Evolutionary conservation across 1,284 basidiomycete genomes (phyloP).

Genomic region (Ustilago esculenta): DNA sequence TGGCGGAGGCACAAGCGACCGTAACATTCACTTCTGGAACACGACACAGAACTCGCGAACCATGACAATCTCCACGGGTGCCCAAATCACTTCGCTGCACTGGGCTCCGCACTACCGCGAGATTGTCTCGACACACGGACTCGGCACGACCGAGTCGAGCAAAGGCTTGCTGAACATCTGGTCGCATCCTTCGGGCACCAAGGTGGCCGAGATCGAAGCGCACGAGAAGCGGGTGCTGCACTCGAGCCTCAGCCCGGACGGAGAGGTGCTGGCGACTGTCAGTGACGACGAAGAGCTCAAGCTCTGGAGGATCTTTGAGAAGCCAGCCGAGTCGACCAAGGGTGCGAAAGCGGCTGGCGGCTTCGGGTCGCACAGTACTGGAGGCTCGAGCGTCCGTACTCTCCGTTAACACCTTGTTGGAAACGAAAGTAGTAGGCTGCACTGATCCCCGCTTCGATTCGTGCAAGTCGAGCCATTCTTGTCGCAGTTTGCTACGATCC

Average conservation of each 20-base stretch:
- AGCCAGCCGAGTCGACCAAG: slow-evolving; percentile 47
- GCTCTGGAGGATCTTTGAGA: slow-evolving; percentile 66
- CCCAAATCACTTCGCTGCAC: slow-evolving; percentile 90
- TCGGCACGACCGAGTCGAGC: slow-evolving; percentile 52
- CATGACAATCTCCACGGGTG: slow-evolving; percentile 66
- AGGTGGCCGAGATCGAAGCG: slow-evolving; percentile 62
- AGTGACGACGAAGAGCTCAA: slow-evolving; percentile 65
- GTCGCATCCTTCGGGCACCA: slow-evolving; percentile 61
- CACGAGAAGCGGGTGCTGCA: slow-evolving; percentile 62
- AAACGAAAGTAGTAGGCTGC: too few relatives aligned
- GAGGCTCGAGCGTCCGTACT: slow-evolving; percentile 29
- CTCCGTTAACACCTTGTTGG: slow-evolving; percentile 16
- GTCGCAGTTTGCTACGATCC: too few relatives aligned
- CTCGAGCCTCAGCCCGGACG: slow-evolving; percentile 61
- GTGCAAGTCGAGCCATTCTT: too few relatives aligned
- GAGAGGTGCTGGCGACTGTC: slow-evolving; percentile 63
- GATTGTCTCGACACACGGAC: slow-evolving; percentile 87
- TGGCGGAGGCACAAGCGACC: slow-evolving; percentile 93
- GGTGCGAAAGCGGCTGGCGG: slow-evolving; percentile 21
- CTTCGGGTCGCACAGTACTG: slow-evolving; percentile 21
- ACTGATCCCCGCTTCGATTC: too few relatives aligned
- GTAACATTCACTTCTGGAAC: slow-evolving; percentile 88
- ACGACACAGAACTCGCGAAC: slow-evolving; percentile 62
- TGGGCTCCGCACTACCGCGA: slow-evolving; percentile 92
- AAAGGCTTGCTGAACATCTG: slow-evolving; percentile 61